A percentile compares a stretch with the other conserved stretches of the same genome.
These are phyloP conservation scores for Neurospora sp. DNA, from an alignment of 495 filamentous ascomycete genomes.

Conservation along the genomic window DNA sequence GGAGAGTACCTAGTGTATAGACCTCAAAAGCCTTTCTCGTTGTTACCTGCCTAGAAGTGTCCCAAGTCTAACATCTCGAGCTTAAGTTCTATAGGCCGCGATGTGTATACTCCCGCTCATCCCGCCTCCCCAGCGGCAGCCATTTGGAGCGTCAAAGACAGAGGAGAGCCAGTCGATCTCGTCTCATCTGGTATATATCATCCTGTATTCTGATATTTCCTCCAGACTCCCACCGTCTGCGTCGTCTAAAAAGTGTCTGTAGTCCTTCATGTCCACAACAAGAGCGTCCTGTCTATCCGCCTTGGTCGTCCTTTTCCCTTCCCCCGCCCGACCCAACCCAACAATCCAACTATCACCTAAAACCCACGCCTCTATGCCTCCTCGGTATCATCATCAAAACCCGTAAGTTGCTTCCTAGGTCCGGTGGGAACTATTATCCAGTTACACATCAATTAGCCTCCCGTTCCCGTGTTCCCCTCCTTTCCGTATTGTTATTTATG, in stretches of 20 bases:
- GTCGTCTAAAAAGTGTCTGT: background rate
- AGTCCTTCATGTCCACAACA: background rate
- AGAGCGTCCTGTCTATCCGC: background rate
- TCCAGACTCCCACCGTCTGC: background rate
- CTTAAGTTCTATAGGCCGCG: background rate
- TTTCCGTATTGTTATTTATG: too few relatives aligned
- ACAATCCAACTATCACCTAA: background rate
- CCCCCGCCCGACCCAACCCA: background rate
- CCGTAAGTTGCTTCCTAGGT: slow-evolving; percentile 58
- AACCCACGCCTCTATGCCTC: background rate
- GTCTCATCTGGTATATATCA: background rate
- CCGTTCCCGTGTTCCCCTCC: too few relatives aligned
- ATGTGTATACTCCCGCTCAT: background rate
- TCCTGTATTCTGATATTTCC: background rate
- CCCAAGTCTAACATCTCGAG: background rate
- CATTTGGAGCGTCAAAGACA: background rate
- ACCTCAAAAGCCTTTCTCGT: background rate
- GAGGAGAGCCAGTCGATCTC: background rate
- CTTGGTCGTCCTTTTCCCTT: background rate
- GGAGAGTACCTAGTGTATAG: background rate
- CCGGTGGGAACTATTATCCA: slow-evolving; percentile 48
- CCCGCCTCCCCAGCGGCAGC: background rate
- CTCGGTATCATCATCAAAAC: slow-evolving; percentile 59
- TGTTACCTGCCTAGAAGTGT: background rate
- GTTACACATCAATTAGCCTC: background rate